These are phyloP conservation scores for Gymnopilus dilepis DNA, from an alignment of 768 basidiomycete genomes.

Conservation along the genomic window DNA sequence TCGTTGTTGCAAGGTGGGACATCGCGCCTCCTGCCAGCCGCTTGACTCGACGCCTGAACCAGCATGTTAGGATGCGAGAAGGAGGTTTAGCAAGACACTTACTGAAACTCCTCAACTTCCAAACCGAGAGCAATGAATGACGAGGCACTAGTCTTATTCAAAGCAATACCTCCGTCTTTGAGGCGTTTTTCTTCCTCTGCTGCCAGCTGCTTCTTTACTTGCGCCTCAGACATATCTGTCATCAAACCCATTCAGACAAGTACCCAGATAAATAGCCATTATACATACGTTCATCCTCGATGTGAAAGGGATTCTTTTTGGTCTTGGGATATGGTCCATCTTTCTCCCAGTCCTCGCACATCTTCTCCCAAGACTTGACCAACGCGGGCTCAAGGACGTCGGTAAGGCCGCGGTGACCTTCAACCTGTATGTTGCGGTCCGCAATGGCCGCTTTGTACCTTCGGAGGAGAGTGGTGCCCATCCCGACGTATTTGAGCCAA, in stretches of 20 bases:
- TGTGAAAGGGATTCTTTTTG: constrained; percentile 11
- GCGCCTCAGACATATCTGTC: not conserved
- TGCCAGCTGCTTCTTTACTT: not conserved
- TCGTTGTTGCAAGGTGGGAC: not conserved
- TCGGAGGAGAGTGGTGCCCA: not conserved
- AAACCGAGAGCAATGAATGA: constrained; percentile 22
- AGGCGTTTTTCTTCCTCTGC: not conserved
- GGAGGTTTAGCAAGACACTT: too few relatives aligned
- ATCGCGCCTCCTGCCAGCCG: constrained; percentile 10
- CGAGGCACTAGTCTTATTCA: constrained; percentile 11
- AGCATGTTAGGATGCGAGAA: too few relatives aligned
- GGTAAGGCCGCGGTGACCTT: too few relatives aligned
- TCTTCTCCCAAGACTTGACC: too few relatives aligned
- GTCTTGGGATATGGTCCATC: constrained; percentile 2
- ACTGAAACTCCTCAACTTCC: constrained; percentile 26
- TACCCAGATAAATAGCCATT: not conserved
- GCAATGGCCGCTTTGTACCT: not conserved
- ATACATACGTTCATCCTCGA: constrained; percentile 2
- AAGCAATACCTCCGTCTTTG: not conserved
- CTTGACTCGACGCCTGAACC: constrained; percentile 13
- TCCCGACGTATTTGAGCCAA: not conserved
- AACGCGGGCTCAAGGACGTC: too few relatives aligned
- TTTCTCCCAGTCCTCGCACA: too few relatives aligned
- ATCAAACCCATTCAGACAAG: not conserved
- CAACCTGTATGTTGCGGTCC: not conserved